phyloP scores from a whole-genome alignment of 2,329 filamentous ascomycete species.

The Venturia oleaginea region DNA sequence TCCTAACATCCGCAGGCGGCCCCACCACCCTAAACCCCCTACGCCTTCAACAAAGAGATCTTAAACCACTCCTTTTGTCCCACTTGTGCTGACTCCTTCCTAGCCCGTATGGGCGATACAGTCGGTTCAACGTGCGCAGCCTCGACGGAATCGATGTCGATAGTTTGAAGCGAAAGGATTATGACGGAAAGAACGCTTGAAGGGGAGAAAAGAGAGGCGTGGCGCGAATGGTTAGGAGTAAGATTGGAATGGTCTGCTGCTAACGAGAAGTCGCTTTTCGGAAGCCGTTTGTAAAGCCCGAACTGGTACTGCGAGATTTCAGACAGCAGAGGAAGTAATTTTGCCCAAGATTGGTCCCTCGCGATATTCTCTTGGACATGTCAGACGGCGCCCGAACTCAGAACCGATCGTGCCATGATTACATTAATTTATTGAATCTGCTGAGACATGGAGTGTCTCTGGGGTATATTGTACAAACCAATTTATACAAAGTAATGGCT shows the following conservation, averaged over 20 bases:
- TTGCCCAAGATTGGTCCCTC: too few species aligned
- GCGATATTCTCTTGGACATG: too few species aligned
- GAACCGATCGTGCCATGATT: background rate
- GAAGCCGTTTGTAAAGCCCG: too few species aligned
- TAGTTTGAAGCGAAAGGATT: constrained; percentile 16
- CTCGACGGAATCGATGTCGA: constrained; percentile 23
- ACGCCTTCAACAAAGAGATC: constrained; percentile 21
- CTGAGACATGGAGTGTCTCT: background rate
- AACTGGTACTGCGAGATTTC: too few species aligned
- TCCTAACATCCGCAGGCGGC: background rate
- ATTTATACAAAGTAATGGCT: background rate
- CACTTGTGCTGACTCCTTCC: constrained; percentile 23
- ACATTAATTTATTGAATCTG: background rate
- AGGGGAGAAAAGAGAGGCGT: too few species aligned
- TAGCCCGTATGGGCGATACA: constrained; percentile 16
- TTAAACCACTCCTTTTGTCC: constrained; percentile 25
- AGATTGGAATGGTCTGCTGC: background rate
- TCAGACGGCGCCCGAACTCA: too few species aligned
- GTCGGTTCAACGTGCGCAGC: constrained; percentile 25
- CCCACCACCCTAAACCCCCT: constrained; percentile 18
- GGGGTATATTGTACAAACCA: constrained; percentile 2
- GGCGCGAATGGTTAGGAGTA: background rate
- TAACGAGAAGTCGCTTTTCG: background rate
- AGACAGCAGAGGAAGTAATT: too few species aligned
- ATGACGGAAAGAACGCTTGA: constrained; percentile 9